Evolutionary conservation across 2,329 filamentous ascomycete genomes (phyloP).

Genomic region (Ceratocystis smalleyi): DNA sequence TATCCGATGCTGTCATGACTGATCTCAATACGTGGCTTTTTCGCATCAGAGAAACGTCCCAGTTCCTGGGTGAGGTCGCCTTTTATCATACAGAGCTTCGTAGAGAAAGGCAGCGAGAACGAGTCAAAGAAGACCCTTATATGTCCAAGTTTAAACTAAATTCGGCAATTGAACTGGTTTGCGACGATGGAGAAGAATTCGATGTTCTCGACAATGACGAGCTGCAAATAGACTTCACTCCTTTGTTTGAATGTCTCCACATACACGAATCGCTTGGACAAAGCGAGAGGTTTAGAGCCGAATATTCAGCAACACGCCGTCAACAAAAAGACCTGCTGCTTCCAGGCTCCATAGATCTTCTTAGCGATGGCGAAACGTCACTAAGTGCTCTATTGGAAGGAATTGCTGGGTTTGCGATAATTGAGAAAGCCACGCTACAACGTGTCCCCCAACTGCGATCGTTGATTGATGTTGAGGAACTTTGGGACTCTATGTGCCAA

Average conservation of each 20-base stretch:
- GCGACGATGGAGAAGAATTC: conserved; percentile 89
- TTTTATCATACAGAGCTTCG: conserved; percentile 92
- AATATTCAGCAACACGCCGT: conserved; percentile 82
- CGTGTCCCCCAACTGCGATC: conserved; percentile 71
- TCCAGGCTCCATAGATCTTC: conserved; percentile 57
- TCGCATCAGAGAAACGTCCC: conserved; percentile 85
- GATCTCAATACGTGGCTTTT: conserved; percentile 96
- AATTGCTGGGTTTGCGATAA: conserved; percentile 90
- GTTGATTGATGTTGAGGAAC: conserved; percentile 75
- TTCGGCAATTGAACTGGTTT: conserved; percentile 86
- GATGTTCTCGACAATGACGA: conserved; percentile 93
- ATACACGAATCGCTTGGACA: conserved; percentile 92
- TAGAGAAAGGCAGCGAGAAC: conserved; percentile 65
- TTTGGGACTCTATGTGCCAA: conserved; percentile 97
- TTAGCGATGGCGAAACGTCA: conserved; percentile 68
- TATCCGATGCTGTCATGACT: conserved; percentile 91
- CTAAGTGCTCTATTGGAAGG: conserved; percentile 85
- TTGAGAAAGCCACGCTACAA: conserved; percentile 86
- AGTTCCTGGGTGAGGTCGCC: conserved; percentile 87
- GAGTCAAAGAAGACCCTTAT: conserved; percentile 59
- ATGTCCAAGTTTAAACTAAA: conserved; percentile 79
- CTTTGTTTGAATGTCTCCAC: conserved; percentile 85
- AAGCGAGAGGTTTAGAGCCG: conserved; percentile 73
- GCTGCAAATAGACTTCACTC: conserved; percentile 83
- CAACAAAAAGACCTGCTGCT: conserved; percentile 84